Conservation (phyloP, 2,329 filamentous ascomycete species). For the Botrytis squamosa region DNA sequence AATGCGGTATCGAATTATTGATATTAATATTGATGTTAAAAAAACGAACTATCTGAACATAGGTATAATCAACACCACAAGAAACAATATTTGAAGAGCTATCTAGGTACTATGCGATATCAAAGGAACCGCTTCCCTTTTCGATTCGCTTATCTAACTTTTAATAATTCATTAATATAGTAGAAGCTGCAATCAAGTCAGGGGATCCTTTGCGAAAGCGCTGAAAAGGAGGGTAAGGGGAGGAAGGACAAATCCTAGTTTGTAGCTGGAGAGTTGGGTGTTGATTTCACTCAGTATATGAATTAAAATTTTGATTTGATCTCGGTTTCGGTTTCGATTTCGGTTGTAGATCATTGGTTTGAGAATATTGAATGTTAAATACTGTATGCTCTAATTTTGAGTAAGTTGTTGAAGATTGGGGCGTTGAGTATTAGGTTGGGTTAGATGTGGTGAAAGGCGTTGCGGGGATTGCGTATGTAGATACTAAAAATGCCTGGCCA, state of each 20-base stretch:
- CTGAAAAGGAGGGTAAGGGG: background rate
- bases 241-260: no score
- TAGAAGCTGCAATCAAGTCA: background rate
- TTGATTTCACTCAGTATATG: no score
- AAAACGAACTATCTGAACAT: background rate
- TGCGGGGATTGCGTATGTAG: background rate
- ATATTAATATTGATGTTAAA: no score
- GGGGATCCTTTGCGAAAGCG: background rate
- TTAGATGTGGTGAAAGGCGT: background rate
- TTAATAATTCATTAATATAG: no score
- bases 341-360: background rate
- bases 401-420: background rate
- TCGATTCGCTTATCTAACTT: no score
- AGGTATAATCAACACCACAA: background rate
- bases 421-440: background rate
- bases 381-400: background rate
- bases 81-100: background rate
- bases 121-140: no score
- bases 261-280: background rate
- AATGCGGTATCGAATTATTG: no score
- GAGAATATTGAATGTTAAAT: background rate
- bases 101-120: no score
- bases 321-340: background rate
- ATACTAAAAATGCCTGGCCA: background rate
- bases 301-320: no score